Evolutionary conservation across 441 rosid genomes (phyloP), one percentile per base, ranked within the genome.

Genomic region (Theobroma grandiflorum): DNA sequence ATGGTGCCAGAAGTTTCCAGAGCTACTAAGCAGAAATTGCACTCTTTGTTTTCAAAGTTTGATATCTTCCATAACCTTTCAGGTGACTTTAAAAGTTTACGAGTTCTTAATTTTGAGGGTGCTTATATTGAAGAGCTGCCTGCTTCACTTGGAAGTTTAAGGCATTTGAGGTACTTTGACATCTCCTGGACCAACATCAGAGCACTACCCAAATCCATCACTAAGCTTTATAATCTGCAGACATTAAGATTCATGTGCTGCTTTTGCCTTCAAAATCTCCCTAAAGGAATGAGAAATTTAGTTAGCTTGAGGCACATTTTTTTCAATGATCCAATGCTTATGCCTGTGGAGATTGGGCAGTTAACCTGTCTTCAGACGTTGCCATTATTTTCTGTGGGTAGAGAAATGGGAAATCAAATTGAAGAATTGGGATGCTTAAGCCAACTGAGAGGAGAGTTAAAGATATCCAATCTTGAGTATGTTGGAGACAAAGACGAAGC

Each of bases 161-260:
- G 26, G 72, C 77, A 38, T 20, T 65, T 81, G 61, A 68, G 76
- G 59, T 80, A 75, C 42, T 55, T 80, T 7, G 80, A 80, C 45
- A 16, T 86, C 53, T 86, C 89, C 0, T 0, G 8, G 0, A 53
- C 77, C 20, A 4, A 43, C 1, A 45, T 80, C 3, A 9, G 12
- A 7, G 42, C 0, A 16, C 57, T 84, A 26, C 85, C 87, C 0
- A 8, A 61, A 2, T 80, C 83, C 26, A 33, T 87, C n/a, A 12
- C 50, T 14, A 76, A n/a, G 45, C 84, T 84, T 3, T 70, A 82
- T 58, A 74, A 77, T 65, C 11, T 84, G 52, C 78, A 80, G 49
- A 82, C 80, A 6, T 59, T 86, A 37, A 61, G 12, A 50, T 52
- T 81, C 53, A 1, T 37, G 1, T 8, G 8, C 1, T 84, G 87